Percentiles rank a stretch among this genome's conserved stretches.
Evolutionary conservation across 75 land plant genomes (phyloP).

Genomic region (Pseudotsuga menziesii): DNA sequence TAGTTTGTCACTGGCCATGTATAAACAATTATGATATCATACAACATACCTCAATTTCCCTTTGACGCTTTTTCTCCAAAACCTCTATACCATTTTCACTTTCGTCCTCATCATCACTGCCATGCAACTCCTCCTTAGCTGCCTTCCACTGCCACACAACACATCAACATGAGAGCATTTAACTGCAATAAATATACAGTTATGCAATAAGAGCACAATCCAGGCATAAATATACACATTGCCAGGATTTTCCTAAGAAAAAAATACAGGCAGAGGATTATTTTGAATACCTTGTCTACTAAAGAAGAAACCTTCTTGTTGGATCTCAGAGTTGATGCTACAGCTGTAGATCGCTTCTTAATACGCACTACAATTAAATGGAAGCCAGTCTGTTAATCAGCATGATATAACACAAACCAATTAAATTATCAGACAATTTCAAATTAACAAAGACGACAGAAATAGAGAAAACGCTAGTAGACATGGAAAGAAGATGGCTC

Average conservation of each 20-base stretch:
- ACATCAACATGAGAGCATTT: not conserved
- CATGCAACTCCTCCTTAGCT: slow-evolving; percentile 87
- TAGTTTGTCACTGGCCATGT: not conserved
- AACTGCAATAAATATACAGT: not conserved
- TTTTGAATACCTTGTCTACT: slow-evolving; percentile 71
- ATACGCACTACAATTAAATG: slow-evolving; percentile 26
- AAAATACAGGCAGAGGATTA: not conserved
- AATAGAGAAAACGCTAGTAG: not conserved
- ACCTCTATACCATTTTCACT: slow-evolving; percentile 57
- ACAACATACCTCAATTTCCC: slow-evolving; percentile 86
- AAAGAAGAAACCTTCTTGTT: slow-evolving; percentile 87
- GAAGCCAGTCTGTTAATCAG: not conserved
- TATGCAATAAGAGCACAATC: not conserved
- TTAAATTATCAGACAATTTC: not conserved
- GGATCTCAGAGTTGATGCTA: slow-evolving; percentile 55
- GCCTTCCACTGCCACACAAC: slow-evolving; percentile 77
- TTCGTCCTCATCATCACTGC: slow-evolving; percentile 69
- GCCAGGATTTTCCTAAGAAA: not conserved
- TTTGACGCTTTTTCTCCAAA: slow-evolving; percentile 72
- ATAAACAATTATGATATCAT: slow-evolving; percentile 2
- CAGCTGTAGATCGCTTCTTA: slow-evolving; percentile 71
- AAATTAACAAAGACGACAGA: not conserved
- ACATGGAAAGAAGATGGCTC: not conserved
- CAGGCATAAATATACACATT: not conserved
- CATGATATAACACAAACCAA: not conserved